These are phyloP conservation scores for Euphorbia pulcherrima DNA, from an alignment of 345 rosid genomes.

Conservation along the genomic window DNA sequence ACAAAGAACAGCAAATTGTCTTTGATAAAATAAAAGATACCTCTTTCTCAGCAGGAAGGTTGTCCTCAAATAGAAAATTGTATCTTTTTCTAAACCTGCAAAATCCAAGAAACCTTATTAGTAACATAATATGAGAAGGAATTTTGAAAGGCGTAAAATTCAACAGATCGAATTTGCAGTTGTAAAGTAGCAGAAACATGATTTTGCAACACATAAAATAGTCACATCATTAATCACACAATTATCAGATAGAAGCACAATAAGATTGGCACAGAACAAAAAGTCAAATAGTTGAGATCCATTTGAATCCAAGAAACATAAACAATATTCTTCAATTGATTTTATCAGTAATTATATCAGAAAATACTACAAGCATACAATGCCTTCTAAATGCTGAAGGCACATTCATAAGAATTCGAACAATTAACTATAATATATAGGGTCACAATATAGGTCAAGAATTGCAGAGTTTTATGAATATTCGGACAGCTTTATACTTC, in stretches of 20 bases:
- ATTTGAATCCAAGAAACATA: not conserved
- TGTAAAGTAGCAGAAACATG: not conserved
- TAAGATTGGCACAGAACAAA: not conserved
- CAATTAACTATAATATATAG: no score
- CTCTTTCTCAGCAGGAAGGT: conserved; percentile 65
- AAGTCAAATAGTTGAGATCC: not conserved
- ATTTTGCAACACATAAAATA: not conserved
- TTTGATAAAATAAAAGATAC: no score
- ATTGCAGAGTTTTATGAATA: no score
- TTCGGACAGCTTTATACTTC: no score
- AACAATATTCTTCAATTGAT: not conserved
- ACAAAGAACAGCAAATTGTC: no score
- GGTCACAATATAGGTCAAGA: no score
- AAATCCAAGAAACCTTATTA: conserved; percentile 8
- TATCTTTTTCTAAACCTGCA: conserved; percentile 74
- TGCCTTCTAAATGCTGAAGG: no score
- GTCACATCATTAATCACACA: not conserved
- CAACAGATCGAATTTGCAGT: not conserved
- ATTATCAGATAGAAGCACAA: conserved; percentile 1
- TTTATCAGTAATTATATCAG: no score
- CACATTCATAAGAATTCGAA: no score
- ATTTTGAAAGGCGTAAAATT: no score
- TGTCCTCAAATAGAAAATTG: conserved; percentile 56
- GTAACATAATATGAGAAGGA: not conserved
- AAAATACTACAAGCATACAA: no score